Percentiles rank a stretch among this genome's conserved stretches.
phyloP scores from a whole-genome alignment of 108 stramenopile genomes.

The Cylindrotheca fusiformis region DNA sequence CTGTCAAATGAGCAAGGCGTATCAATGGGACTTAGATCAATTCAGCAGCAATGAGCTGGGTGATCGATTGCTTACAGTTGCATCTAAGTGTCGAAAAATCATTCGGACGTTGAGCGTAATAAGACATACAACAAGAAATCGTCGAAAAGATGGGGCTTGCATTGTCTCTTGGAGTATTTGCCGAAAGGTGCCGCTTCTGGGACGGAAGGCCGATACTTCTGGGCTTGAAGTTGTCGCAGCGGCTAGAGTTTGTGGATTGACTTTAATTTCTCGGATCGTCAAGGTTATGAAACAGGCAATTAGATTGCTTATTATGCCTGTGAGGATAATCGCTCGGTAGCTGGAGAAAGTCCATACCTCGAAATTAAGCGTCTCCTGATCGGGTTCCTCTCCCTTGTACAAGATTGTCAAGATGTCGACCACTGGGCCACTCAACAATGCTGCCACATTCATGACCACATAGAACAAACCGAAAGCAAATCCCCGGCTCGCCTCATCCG shows the following conservation, averaged over 20 bases:
- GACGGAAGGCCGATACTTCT: constrained; percentile 47
- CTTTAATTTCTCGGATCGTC: constrained; percentile 67
- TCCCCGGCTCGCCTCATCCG: constrained; percentile 55
- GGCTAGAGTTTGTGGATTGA: constrained; percentile 17
- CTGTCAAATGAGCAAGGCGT: too few species aligned
- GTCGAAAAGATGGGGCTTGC: constrained; percentile 60
- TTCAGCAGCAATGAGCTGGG: not conserved
- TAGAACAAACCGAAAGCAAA: constrained; percentile 88
- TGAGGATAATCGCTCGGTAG: constrained; percentile 67
- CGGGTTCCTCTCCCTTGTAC: constrained; percentile 18
- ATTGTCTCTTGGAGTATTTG: constrained; percentile 56
- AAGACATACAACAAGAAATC: constrained; percentile 68
- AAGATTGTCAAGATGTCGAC: constrained; percentile 67
- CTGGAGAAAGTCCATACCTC: constrained; percentile 49
- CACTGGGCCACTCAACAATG: constrained; percentile 61
- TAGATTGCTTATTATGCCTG: constrained; percentile 60
- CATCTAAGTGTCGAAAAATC: constrained; percentile 86
- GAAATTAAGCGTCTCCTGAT: not conserved
- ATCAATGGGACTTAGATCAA: too few species aligned
- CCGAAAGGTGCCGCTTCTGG: constrained; percentile 39
- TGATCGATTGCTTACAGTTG: constrained; percentile 29
- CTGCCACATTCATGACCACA: constrained; percentile 84
- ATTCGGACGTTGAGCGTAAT: constrained; percentile 81
- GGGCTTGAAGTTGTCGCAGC: not conserved
- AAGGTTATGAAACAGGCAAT: constrained; percentile 50